These are phyloP conservation scores for Plectosphaerella cucumerina DNA, from an alignment of 2,329 filamentous ascomycete genomes.

Conservation along the genomic window DNA sequence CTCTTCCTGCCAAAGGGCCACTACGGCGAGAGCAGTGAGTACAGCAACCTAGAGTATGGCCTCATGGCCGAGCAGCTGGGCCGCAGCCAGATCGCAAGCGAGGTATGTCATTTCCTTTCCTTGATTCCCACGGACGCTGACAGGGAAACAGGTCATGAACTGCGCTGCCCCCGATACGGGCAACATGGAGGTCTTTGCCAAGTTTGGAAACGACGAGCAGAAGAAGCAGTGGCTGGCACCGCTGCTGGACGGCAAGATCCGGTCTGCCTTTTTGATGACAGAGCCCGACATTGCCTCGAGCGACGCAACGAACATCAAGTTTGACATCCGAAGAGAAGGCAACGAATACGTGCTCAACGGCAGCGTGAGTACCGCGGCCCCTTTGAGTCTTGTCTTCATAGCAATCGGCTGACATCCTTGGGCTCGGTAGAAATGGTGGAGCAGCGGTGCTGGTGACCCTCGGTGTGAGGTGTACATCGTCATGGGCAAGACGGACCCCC, in stretches of 20 bases:
- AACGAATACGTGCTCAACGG: conserved; percentile 90
- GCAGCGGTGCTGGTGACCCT: conserved; percentile 87
- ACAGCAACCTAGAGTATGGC: conserved; percentile 93
- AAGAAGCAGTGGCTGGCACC: conserved; percentile 81
- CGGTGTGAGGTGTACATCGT: conserved; percentile 92
- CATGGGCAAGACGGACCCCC: conserved; percentile 86
- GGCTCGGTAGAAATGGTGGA: conserved; percentile 99
- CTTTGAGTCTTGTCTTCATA: too few species aligned
- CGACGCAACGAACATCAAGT: conserved; percentile 88
- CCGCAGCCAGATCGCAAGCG: conserved; percentile 76
- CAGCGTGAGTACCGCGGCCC: conserved; percentile 44
- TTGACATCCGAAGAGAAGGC: conserved; percentile 78
- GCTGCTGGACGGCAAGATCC: conserved; percentile 77
- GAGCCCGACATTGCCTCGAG: conserved; percentile 84
- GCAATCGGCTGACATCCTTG: too few species aligned
- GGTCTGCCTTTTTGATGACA: conserved; percentile 91
- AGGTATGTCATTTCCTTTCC: conserved; percentile 36
- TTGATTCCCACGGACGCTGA: neutral
- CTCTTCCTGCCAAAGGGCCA: conserved; percentile 95
- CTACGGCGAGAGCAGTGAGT: conserved; percentile 91
- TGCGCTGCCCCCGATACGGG: conserved; percentile 89
- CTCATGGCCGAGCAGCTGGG: conserved; percentile 96
- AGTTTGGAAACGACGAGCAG: conserved; percentile 81
- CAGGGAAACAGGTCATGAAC: conserved; percentile 51
- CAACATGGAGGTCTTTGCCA: conserved; percentile 93